Base-by-base conservation (phyloP, 2,329 filamentous ascomycete species). In the Colletotrichum godetiae region DNA sequence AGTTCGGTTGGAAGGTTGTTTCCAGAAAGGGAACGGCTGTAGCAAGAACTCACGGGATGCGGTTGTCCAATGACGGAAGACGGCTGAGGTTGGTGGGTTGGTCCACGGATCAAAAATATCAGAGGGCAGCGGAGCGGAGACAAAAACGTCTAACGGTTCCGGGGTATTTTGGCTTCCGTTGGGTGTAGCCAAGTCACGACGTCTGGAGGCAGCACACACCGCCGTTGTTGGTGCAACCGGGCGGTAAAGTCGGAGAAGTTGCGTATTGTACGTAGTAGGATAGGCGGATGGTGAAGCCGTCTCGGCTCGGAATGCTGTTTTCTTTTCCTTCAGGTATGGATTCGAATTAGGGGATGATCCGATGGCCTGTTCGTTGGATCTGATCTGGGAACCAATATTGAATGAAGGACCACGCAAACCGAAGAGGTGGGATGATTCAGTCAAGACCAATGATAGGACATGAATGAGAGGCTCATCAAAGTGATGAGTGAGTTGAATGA, bases 41-140 rank as follows among this genome's bases (percentile, higher is more conserved):
- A 52, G 49, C 60, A 52, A 61, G 49, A 33, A 73, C 71, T 71
- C 71, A 73, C 67, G 71, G 49, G 61, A 70, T 57, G 67, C 29
- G 31, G 71, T 19, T 22, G 67, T 71, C 67, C 60, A 66, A 73
- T 65, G 56, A 61, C 67, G 55, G 67, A 24, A 61, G 33, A 35
- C 22, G 49, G 49, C 29, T 27, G 46, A 52, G 42, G 56, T 37
- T 42, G 66, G 67, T 71, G 61, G 15, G 31, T 33, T 61, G 59
- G 27, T 70, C 29, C 62, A 56, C 24, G 19, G 15, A 31, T 52
- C 29, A 49, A 53, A 37, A 24, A 42, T 49, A 13, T n/a, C 31
- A 63, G 13, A 35, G 19, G 29, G 29, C 22, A 35, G 46, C 29
- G 49, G 33, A 64, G 46, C 29, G 42, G 19, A 6, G 3, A 31